phyloP scores from a whole-genome alignment of 176 grass and related monocot species.

The Pharus latifolius region DNA sequence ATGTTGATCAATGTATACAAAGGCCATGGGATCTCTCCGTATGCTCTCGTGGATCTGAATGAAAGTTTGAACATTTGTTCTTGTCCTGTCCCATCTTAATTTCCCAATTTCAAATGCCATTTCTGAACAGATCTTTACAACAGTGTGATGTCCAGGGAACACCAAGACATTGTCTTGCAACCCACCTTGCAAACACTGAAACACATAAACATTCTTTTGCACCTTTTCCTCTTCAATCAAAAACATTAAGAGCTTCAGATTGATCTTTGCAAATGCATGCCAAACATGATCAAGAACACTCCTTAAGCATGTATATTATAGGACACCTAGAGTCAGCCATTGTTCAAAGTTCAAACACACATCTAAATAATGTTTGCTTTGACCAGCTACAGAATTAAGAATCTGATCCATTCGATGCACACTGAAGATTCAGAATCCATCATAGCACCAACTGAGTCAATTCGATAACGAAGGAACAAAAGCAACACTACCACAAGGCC shows the following conservation, averaged over 20 bases:
- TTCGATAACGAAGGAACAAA: not conserved
- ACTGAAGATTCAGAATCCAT: not conserved
- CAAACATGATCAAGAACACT: not conserved
- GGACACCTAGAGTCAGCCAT: not conserved
- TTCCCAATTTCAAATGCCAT: not conserved
- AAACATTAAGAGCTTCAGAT: not conserved
- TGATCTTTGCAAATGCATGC: not conserved
- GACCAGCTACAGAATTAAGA: not conserved
- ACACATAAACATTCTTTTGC: too few relatives aligned
- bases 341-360: not conserved
- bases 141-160: not conserved
- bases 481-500: not conserved
- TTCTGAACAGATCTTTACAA: not conserved
- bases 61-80: not conserved
- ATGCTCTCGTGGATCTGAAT: too few relatives aligned
- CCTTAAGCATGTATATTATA: not conserved
- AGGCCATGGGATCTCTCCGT: too few relatives aligned
- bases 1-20: too few relatives aligned
- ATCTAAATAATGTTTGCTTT: not conserved
- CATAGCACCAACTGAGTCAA: not conserved
- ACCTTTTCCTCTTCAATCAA: not conserved
- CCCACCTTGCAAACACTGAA: too few relatives aligned
- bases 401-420: not conserved
- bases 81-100: too few relatives aligned
- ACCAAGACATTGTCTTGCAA: not conserved